Evolutionary conservation across 345 rosid genomes (phyloP), one percentile per base, ranked within the genome.

Genomic region (Microthlaspi erraticum): DNA sequence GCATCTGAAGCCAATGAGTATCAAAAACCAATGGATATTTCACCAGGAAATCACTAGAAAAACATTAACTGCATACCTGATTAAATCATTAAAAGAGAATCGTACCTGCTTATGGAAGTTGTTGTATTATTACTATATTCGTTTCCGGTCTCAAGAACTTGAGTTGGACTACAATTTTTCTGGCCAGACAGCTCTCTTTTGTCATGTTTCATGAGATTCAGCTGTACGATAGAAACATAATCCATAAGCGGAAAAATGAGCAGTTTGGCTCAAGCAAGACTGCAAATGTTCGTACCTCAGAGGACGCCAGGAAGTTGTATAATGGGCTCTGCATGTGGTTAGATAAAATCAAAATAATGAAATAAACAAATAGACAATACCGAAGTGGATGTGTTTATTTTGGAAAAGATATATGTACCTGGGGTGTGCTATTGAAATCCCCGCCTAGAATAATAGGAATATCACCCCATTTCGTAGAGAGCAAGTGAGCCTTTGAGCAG

Each of bases 181-280:
- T 91, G 97, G 56, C 96, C 96, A 56, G 93, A 91, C 36, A 91
- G 59, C 71, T 87, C 85, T 78, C 60, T 81, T 81, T 82, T 81
- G 70, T 86, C 83, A 75, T 82, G 75, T 48, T 60, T 72, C 82
- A 77, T 70, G 50, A 89, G 68, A 85, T 91, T 79, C 60, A 91
- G 71, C 97, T 91, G 87, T 78, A 70, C 64, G 71, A 36, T 43
- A 52, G 66, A 71, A 67, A 61, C 59, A 76, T 16, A 54, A 46
- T 54, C 23, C 37, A 36, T 10, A 62, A 69, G 6, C 33, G 10
- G 38, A 57, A 1, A 48, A 10, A 43, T 50, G 13, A 17, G 19
- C 38, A 46, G 12, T 14, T 62, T 3, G 3, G 48, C 60, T 55
- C 55, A 62, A 38, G 7, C 54, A 54, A 55, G 53, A 69, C 41